Base-by-base conservation (phyloP, 805 yeast species). In the Torulaspora indica region DNA sequence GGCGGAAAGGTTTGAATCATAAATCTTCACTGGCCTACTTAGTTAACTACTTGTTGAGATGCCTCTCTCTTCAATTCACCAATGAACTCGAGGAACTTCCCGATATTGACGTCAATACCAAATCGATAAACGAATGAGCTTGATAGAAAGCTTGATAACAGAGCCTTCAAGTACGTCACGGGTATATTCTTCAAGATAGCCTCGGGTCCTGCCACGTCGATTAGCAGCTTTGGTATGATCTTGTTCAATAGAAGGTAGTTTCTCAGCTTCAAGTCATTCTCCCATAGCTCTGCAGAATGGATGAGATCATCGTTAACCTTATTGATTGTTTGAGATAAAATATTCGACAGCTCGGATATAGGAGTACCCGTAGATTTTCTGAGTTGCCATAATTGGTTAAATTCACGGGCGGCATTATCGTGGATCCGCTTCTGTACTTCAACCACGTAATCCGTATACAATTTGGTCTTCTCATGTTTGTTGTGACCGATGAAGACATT, bases 221-320 rank as follows among this genome's bases (percentile, higher is more conserved):
- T 72, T 54, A 91, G 77, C 52, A 84, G 69, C 37, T 75, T 70
- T 40, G 98, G 98, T 48, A 91, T 78, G 3, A 95, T 85, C 54
- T 82, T 84, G 18, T 73, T 59, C 54, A 93, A 75, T 14, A 91
- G 83, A 31, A 65, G 40, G 15, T 79, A 81, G 59, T 85, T 79
- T 67, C 96, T 78, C 72, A 93, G 82, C 40, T 67, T 73, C 8
- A 69, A 67, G 63, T 93, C 97, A 53, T 82, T 84, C 55, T 77
- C 76, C 95, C 97, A 88, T 58, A 93, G 73, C 61, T 84, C 90
- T 55, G 78, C 78, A 18, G 93, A 82, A 37, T 78, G 75, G 29
- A 93, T 82, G 57, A 91, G 77, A 69, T 89, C 95, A 61, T 87
- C 96, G 40, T 82, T 85, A 54, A 90, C 74, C 54, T 83, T 80